A percentile compares a stretch with the other conserved stretches of the same genome.
Conservation (phyloP, 2,329 filamentous ascomycete genomes). For the Colletotrichum navitas region DNA sequence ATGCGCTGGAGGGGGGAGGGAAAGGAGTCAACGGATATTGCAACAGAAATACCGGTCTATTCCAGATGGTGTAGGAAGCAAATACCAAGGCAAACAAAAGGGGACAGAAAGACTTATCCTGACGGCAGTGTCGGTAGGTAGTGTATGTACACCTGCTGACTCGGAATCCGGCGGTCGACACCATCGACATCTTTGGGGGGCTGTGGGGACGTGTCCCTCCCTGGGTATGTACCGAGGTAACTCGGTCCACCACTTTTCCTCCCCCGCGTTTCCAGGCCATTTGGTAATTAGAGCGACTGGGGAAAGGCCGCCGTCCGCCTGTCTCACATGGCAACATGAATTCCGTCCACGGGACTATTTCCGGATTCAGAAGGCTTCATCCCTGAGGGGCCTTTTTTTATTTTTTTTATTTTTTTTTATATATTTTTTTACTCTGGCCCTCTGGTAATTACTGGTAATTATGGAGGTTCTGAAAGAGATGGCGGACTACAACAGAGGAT, state of each 20-base stretch:
- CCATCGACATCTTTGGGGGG: constrained; percentile 15
- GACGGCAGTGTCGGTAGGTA: constrained; percentile 24
- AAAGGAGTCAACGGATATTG: constrained; percentile 19
- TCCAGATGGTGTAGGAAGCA: constrained; percentile 18
- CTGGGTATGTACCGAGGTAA: constrained; percentile 32
- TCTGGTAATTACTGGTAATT: neutral
- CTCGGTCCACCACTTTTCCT: constrained; percentile 33
- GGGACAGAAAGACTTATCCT: constrained; percentile 12
- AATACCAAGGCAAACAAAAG: neutral
- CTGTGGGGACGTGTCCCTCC: too few relatives aligned
- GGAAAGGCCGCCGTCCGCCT: neutral
- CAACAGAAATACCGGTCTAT: neutral
- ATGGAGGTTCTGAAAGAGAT: constrained; percentile 21
- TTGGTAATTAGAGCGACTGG: constrained; percentile 30
- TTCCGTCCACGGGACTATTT: constrained; percentile 37
- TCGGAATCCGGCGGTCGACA: constrained; percentile 33
- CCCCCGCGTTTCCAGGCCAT: constrained; percentile 38
- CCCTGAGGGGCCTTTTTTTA: neutral
- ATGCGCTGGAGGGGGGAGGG: constrained; percentile 7
- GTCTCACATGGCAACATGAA: constrained; percentile 23
- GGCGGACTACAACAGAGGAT: neutral
- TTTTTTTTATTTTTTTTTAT: too few relatives aligned
- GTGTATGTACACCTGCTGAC: constrained; percentile 17
- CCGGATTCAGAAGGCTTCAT: constrained; percentile 12
- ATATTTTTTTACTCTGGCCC: neutral